Percentiles rank a stretch among this genome's conserved stretches.
Evolutionary conservation across 441 rosid genomes (phyloP).

Genomic region (Erodium moschatum): DNA sequence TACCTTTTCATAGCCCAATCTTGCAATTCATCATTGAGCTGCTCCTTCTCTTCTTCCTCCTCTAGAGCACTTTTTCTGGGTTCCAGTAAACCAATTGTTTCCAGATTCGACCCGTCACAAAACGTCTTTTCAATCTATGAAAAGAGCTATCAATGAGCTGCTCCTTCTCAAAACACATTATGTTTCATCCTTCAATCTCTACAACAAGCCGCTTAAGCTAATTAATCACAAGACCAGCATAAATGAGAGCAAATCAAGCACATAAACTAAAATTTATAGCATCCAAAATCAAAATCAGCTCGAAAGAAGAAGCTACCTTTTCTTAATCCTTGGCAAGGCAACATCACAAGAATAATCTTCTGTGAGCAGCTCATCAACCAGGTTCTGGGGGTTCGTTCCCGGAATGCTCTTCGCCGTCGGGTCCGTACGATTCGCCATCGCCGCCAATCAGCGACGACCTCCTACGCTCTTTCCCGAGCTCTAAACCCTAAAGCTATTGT

Average conservation of each 20-base stretch:
- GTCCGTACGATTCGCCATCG: conserved; percentile 88
- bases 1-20: conserved; percentile 59
- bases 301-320: conserved; percentile 35
- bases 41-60: conserved; percentile 87
- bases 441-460: not conserved
- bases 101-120: conserved; percentile 52
- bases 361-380: conserved; percentile 75
- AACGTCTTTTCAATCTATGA: not conserved
- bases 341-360: conserved; percentile 77
- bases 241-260: not conserved
- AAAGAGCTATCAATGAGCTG: too few relatives aligned
- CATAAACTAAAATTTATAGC: not conserved
- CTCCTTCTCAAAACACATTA: not conserved
- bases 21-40: conserved; percentile 42
- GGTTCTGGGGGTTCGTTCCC: conserved; percentile 89
- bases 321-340: conserved; percentile 81
- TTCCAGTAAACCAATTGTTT: conserved; percentile 58
- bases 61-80: conserved; percentile 81
- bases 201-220: not conserved
- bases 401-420: conserved; percentile 77
- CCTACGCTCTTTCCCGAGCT: not conserved
- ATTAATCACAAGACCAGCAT: not conserved
- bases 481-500: conserved; percentile 4
- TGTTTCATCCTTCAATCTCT: not conserved
- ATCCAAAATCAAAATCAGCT: not conserved